Conservation (phyloP, 352 stramenopile species). For the Phytopythium mirpurense region DNA sequence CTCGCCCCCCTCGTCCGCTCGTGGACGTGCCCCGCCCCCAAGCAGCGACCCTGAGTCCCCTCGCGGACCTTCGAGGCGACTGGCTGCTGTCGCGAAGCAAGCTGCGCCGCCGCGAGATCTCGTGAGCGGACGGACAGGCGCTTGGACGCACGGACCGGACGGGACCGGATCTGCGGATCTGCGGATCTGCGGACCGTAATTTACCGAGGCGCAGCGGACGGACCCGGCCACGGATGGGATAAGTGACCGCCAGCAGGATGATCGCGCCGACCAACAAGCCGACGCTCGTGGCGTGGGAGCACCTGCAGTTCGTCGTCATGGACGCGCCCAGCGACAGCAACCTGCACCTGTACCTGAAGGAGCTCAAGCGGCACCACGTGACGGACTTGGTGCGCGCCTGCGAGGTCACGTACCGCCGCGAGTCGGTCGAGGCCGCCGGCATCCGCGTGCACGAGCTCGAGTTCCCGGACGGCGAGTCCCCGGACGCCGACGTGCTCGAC, state of each 20-base stretch:
- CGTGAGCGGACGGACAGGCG: conserved; percentile 10
- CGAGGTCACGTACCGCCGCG: conserved; percentile 92
- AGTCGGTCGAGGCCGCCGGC: conserved; percentile 90
- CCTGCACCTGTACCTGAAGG: conserved; percentile 96
- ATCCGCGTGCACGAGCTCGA: conserved; percentile 94
- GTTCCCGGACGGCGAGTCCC: conserved; percentile 95
- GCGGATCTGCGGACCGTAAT: background rate
- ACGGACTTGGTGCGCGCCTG: conserved; percentile 94
- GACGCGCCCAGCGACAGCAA: conserved; percentile 95
- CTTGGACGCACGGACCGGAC: no score
- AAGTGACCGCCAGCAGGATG: conserved; percentile 39
- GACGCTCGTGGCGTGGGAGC: conserved; percentile 82
- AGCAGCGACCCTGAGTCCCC: conserved; percentile 36
- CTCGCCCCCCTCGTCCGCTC: background rate
- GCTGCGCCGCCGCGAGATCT: conserved; percentile 7
- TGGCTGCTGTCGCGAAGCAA: conserved; percentile 21
- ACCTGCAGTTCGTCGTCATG: conserved; percentile 98
- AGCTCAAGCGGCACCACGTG: conserved; percentile 95
- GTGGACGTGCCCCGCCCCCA: background rate
- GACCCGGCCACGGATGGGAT: conserved; percentile 36
- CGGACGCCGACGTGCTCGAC: conserved; percentile 90
- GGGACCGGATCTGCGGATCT: background rate
- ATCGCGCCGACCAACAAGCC: conserved; percentile 84
- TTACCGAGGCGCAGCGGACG: conserved; percentile 6
- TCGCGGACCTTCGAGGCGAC: conserved; percentile 30